phyloP scores from a whole-genome alignment of 208 protist genomes.

The Naegleria gruberi region DNA sequence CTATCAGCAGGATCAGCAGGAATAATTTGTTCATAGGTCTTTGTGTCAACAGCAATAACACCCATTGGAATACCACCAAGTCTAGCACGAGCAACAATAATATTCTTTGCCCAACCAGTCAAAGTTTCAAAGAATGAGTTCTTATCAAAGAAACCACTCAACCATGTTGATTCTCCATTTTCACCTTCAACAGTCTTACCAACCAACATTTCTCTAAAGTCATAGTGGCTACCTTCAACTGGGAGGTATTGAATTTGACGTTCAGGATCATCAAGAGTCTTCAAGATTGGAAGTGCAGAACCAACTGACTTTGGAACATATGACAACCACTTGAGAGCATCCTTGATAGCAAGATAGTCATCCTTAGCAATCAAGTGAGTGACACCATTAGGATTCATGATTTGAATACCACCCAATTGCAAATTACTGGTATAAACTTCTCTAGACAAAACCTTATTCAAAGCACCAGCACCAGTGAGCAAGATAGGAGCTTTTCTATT shows the following conservation, averaged over 20 bases:
- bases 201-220: neutral
- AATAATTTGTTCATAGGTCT: constrained; percentile 75
- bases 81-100: constrained; percentile 85
- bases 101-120: constrained; percentile 89
- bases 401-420: constrained; percentile 90
- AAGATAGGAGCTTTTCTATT: constrained; percentile 80
- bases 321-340: constrained; percentile 72
- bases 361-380: constrained; percentile 72
- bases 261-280: constrained; percentile 51
- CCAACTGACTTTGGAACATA: constrained; percentile 66
- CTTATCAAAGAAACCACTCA: constrained; percentile 69
- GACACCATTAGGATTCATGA: constrained; percentile 93
- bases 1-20: constrained; percentile 90
- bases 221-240: neutral
- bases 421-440: constrained; percentile 92
- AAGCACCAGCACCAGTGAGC: constrained; percentile 80
- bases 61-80: constrained; percentile 94
- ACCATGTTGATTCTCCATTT: constrained; percentile 19
- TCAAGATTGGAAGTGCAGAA: neutral
- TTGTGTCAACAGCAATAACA: constrained; percentile 92
- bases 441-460: constrained; percentile 84
- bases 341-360: constrained; percentile 62
- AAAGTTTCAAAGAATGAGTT: constrained; percentile 79
- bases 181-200: neutral
- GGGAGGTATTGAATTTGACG: constrained; percentile 39